A percentile compares a stretch with the other conserved stretches of the same genome.
phyloP scores from a whole-genome alignment of 805 yeast species.

The Clavispora carvajalis region DNA sequence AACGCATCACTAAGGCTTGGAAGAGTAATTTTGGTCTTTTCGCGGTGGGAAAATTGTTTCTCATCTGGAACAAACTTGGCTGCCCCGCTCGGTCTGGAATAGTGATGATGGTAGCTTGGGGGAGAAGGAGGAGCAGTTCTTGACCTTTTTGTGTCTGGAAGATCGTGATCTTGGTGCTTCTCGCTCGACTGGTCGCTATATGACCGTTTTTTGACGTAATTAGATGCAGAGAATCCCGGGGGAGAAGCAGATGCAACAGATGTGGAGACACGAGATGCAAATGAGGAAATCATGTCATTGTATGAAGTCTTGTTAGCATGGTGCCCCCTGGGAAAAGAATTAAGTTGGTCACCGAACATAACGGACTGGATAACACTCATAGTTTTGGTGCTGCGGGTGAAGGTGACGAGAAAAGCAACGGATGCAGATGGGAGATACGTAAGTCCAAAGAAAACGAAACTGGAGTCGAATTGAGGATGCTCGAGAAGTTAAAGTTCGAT shows the following conservation, averaged over 20 bases:
- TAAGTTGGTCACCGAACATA: conserved; percentile 28
- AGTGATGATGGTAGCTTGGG: neutral
- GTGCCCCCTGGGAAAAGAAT: conserved; percentile 20
- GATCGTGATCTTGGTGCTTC: neutral
- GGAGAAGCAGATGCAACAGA: conserved; percentile 6
- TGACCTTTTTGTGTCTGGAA: conserved; percentile 4
- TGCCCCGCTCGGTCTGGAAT: neutral
- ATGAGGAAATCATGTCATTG: conserved; percentile 26
- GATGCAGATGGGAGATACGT: neutral
- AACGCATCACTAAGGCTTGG: conserved; percentile 36
- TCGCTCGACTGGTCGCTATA: conserved; percentile 20
- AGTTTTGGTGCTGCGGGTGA: neutral
- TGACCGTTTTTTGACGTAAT: conserved; percentile 22
- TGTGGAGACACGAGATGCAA: conserved; percentile 17
- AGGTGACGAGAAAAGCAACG: neutral
- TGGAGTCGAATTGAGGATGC: neutral
- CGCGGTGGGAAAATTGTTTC: neutral
- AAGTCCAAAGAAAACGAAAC: neutral
- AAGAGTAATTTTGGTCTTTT: conserved; percentile 14
- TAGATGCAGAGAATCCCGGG: conserved; percentile 1
- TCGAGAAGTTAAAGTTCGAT: neutral
- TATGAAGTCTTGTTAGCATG: conserved; percentile 28
- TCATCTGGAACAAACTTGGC: neutral
- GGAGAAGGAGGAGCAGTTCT: conserved; percentile 14
- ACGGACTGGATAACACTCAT: conserved; percentile 31